Conservation (phyloP, 2,329 filamentous ascomycete species). For the Byssothecium circinans region DNA sequence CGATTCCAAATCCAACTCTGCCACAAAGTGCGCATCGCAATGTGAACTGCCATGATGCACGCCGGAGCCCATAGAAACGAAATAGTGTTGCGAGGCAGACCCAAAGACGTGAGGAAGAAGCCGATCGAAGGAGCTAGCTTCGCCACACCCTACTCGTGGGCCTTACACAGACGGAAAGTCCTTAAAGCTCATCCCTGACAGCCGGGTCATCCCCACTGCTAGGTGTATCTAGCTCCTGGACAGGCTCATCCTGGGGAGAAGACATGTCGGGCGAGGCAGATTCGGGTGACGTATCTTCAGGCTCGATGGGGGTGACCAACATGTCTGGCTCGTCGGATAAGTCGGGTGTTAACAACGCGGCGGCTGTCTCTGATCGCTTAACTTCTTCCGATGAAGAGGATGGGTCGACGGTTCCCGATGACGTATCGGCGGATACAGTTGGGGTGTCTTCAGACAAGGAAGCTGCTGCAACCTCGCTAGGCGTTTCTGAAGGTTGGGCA, state of each 20-base stretch:
- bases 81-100: too few species aligned
- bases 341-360: neutral
- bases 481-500: too few species aligned
- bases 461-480: too few species aligned
- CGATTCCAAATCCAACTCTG: too few species aligned
- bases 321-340: neutral
- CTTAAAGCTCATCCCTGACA: neutral
- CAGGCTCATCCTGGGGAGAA: neutral
- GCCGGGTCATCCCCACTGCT: neutral
- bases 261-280: neutral
- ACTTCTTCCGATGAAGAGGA: too few species aligned
- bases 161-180: neutral
- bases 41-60: too few species aligned
- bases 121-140: neutral
- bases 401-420: too few species aligned
- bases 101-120: neutral
- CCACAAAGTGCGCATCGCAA: too few species aligned
- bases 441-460: too few species aligned
- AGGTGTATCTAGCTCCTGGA: neutral
- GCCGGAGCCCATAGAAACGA: too few species aligned
- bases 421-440: too few species aligned
- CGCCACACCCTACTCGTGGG: neutral
- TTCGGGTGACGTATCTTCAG: neutral
- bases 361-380: too few species aligned
- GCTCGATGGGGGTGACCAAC: neutral